Base-by-base conservation (phyloP, 139 green algal genomes). In the Chlamydomonas applanata region DNA sequence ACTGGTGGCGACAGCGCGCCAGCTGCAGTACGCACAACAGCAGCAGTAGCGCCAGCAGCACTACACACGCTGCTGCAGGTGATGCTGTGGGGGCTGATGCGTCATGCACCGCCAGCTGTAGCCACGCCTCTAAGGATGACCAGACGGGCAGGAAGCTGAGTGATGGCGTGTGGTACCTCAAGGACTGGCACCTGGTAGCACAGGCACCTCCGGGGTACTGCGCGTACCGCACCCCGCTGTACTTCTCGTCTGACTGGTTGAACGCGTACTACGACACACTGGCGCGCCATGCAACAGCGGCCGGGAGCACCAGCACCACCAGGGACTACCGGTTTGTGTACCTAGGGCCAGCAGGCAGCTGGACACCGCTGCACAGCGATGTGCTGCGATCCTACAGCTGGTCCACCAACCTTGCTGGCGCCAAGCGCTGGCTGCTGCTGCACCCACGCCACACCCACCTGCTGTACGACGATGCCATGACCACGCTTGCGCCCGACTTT, bases 131-230 rank as follows among this genome's bases (percentile, higher is more conserved):
- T n/a, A n/a, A n/a, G n/a, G n/a, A n/a, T n/a, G n/a, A n/a, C n/a
- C n/a, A n/a, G n/a, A n/a, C n/a, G n/a, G n/a, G n/a, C n/a, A n/a
- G n/a, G n/a, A n/a, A n/a, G 54, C 22, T 62, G n/a, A 17, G 54
- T 14, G 9, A 11, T 29, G n/a, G 54, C 13, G n/a, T 62, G 17
- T 70, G 22, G n/a, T 97, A 97, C 67, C 71, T 93, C 27, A 97
- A 98, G 75, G 93, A 98, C 81, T 98, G 88, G 87, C 93, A 98
- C 86, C 89, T 97, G 76, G 82, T 76, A 0, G 72, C 60, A 32
- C 14, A 46, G 53, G 34, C 40, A 67, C 56, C 16, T 29, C 63
- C 70, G 29, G 32, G 25, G 24, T 71, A 56, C 29, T 36, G 32
- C 73, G 88, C 88, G 0, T 97, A 97, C 81, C 29, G 59, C 0